phyloP scores from a whole-genome alignment of 805 yeast genomes.

The Saccharomycopsis vini region DNA sequence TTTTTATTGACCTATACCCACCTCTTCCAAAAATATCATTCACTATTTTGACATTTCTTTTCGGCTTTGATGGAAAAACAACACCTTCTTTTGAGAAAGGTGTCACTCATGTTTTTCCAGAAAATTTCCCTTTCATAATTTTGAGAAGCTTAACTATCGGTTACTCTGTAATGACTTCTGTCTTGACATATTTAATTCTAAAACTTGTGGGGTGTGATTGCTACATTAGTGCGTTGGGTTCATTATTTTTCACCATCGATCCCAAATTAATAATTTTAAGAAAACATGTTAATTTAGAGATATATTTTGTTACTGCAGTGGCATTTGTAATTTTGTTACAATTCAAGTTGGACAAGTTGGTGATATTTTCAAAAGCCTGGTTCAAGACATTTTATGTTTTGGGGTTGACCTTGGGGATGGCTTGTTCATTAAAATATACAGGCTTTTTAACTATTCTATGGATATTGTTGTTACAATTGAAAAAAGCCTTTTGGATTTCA shows the following conservation, averaged over 20 bases:
- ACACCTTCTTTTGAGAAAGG: constrained; percentile 8
- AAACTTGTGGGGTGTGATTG: constrained; percentile 48
- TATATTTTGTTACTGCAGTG: constrained; percentile 34
- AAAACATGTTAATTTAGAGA: constrained; percentile 40
- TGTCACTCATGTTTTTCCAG: not conserved
- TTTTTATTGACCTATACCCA: constrained; percentile 66
- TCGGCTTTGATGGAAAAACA: constrained; percentile 31
- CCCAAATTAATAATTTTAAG: constrained; percentile 56
- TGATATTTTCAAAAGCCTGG: constrained; percentile 46
- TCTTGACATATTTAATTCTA: constrained; percentile 46
- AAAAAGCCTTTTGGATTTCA: constrained; percentile 55
- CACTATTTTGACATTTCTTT: constrained; percentile 42
- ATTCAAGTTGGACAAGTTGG: constrained; percentile 40
- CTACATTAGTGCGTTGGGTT: constrained; percentile 39
- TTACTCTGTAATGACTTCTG: constrained; percentile 44
- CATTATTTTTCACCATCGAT: constrained; percentile 49
- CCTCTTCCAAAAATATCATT: constrained; percentile 57
- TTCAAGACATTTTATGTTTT: constrained; percentile 37
- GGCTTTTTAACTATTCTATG: constrained; percentile 63
- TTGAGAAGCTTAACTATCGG: constrained; percentile 52
- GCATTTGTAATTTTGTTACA: constrained; percentile 23
- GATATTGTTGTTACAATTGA: constrained; percentile 41
- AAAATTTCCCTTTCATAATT: constrained; percentile 38
- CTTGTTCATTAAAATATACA: constrained; percentile 57
- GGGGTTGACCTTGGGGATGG: constrained; percentile 45